Evolutionary conservation across 2,329 filamentous ascomycete species (phyloP).

Genomic region (Ophiocordyceps sinensis): DNA sequence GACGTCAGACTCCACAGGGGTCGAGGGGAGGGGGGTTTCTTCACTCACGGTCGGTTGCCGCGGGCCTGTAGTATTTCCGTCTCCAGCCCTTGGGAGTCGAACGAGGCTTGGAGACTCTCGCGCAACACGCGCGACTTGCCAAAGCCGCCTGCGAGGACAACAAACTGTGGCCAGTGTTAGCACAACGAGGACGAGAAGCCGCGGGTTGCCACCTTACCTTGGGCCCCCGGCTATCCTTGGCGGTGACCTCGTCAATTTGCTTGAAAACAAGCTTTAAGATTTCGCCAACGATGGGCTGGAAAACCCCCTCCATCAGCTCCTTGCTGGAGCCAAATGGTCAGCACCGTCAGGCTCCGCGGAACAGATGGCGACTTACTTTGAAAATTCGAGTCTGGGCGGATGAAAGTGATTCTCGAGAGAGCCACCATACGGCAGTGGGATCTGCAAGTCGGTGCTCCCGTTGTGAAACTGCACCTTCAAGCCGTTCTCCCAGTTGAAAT

Average conservation of each 20-base stretch:
- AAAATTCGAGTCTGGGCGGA: background rate
- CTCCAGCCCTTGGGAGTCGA: background rate
- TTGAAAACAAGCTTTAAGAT: background rate
- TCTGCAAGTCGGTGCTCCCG: constrained; percentile 4
- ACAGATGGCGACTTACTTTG: constrained; percentile 2
- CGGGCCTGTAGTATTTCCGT: constrained; percentile 14
- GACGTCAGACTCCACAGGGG: no score
- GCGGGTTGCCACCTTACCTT: constrained; percentile 9
- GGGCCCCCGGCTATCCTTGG: constrained; percentile 5
- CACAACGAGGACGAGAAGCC: background rate
- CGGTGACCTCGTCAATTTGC: background rate
- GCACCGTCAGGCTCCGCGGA: no score
- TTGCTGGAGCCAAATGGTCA: constrained; percentile 1
- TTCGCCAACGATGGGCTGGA: background rate
- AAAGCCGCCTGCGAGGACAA: constrained; percentile 25
- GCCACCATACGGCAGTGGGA: constrained; percentile 7
- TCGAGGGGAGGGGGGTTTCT: background rate
- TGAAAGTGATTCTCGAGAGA: background rate
- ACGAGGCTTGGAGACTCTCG: rapidly evolving
- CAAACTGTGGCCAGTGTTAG: constrained; percentile 11
- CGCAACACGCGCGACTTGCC: constrained; percentile 16
- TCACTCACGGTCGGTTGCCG: constrained; percentile 18
- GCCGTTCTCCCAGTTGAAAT: constrained; percentile 13
- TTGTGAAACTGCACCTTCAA: constrained; percentile 13
- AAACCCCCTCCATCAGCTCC: constrained; percentile 8